Conservation (phyloP, 2,329 filamentous ascomycete species). For the Alternaria conjuncta region DNA sequence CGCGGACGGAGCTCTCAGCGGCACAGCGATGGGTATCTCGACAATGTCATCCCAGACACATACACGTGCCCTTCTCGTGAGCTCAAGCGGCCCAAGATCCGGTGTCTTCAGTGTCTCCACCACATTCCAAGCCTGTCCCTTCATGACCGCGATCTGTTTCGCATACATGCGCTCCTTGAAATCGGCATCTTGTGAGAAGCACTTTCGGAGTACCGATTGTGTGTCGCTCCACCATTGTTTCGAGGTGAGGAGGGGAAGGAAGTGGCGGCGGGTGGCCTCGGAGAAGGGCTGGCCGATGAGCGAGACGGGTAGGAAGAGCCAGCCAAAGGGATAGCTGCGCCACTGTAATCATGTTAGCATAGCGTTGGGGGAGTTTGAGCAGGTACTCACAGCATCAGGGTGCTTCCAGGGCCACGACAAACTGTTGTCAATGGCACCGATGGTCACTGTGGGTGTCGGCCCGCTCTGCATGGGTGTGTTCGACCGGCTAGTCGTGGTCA, state of each 20-base stretch:
- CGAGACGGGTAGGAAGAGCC: conserved; percentile 96
- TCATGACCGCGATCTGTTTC: conserved; percentile 98
- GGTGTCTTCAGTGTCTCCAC: conserved; percentile 93
- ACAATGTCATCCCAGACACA: conserved; percentile 99
- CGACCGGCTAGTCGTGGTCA: conserved; percentile 73
- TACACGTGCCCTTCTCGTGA: conserved; percentile 87
- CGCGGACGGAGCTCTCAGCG: conserved; percentile 82
- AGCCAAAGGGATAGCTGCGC: conserved; percentile 94
- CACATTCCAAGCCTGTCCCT: conserved; percentile 98
- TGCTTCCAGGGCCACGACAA: conserved; percentile 99
- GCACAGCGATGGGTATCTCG: conserved; percentile 92
- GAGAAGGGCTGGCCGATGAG: conserved; percentile 97
- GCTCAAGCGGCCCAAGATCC: conserved; percentile 91
- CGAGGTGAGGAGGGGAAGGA: conserved; percentile 92
- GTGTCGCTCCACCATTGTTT: conserved; percentile 98
- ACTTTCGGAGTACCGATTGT: conserved; percentile 79
- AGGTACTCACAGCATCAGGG: conserved; percentile 75
- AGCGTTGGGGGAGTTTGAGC: neutral
- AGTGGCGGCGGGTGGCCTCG: conserved; percentile 90
- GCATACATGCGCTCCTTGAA: conserved; percentile 99
- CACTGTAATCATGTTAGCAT: conserved; percentile 54
- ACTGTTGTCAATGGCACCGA: conserved; percentile 97
- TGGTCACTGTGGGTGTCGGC: conserved; percentile 67
- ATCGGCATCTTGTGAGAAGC: conserved; percentile 91
- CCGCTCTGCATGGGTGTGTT: conserved; percentile 61